Conservation (phyloP, 108 stramenopile genomes). For the Heterococcus sp. region DNA sequence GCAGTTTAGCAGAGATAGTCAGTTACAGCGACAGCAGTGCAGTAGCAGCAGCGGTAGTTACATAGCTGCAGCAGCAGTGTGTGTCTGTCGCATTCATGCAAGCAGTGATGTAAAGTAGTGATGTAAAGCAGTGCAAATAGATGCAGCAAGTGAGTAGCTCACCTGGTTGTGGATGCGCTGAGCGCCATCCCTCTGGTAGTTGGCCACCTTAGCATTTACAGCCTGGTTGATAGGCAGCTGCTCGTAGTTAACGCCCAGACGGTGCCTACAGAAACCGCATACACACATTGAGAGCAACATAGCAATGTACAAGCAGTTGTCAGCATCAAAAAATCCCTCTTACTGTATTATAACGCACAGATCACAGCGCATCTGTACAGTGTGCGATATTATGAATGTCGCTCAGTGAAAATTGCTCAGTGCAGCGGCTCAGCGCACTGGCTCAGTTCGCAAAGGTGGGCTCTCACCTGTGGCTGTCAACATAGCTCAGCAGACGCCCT, state of each 20-base stretch:
- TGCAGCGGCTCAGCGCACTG: no score
- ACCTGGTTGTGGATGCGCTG: background rate
- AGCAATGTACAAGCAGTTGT: background rate
- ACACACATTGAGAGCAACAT: background rate
- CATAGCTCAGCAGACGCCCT: slow-evolving; percentile 60
- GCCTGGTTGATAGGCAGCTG: slow-evolving; percentile 62
- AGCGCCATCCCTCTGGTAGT: slow-evolving; percentile 61
- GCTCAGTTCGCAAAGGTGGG: no score
- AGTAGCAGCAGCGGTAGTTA: background rate
- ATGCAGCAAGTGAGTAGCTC: no score
- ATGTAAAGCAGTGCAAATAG: no score
- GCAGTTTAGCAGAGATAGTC: background rate
- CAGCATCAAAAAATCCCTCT: no score
- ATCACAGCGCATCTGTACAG: no score
- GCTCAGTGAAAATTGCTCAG: no score
- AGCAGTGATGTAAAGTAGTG: no score
- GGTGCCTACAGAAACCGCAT: slow-evolving; percentile 44
- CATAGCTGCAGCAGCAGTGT: background rate
- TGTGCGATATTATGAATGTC: no score
- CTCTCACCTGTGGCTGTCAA: slow-evolving; percentile 66
- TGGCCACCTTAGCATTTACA: slow-evolving; percentile 25
- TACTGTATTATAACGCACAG: no score
- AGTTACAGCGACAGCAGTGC: background rate
- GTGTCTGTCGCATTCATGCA: no score
- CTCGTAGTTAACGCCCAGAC: slow-evolving; percentile 67